Conservation (phyloP, 176 grass and related monocot genomes). For the Calamus simplicifolius region DNA sequence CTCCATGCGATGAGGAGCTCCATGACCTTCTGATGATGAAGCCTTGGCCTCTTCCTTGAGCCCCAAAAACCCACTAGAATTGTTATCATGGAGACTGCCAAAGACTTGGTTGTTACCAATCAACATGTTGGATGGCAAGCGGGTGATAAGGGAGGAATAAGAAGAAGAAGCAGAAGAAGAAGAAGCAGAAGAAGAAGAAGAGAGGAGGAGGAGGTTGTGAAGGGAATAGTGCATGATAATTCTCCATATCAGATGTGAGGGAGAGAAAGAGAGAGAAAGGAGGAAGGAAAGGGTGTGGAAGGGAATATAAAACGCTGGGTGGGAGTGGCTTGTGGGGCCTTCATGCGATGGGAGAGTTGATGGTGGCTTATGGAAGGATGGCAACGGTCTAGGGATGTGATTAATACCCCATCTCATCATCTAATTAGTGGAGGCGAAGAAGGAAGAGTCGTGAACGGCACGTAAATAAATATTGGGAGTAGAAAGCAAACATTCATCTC, state of each 20-base stretch:
- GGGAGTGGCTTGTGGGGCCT: not conserved
- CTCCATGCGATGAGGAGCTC: constrained; percentile 15
- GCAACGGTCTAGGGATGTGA: constrained; percentile 3
- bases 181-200: constrained; percentile 15
- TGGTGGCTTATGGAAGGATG: not conserved
- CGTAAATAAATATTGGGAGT: constrained; percentile 26
- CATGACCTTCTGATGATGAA: constrained; percentile 10
- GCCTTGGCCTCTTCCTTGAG: constrained; percentile 16
- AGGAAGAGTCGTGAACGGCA: constrained; percentile 44
- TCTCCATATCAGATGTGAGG: constrained; percentile 35
- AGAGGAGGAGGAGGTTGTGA: constrained; percentile 16
- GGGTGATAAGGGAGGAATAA: not conserved
- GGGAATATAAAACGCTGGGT: constrained; percentile 6
- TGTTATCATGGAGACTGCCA: not conserved
- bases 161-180: constrained; percentile 21
- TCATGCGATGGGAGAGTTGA: too few relatives aligned
- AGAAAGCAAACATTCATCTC: not conserved
- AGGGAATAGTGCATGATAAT: constrained; percentile 42
- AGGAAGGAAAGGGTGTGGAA: not conserved
- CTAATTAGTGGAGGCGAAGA: not conserved
- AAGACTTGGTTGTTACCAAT: not conserved
- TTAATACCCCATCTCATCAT: not conserved
- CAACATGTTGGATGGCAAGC: not conserved
- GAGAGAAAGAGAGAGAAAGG: constrained; percentile 15
- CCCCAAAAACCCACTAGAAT: constrained; percentile 13